A percentile compares a stretch with the other conserved stretches of the same genome.
These are phyloP conservation scores for Aspergillus asperescens DNA, from an alignment of 495 filamentous ascomycete species.

Conservation along the genomic window DNA sequence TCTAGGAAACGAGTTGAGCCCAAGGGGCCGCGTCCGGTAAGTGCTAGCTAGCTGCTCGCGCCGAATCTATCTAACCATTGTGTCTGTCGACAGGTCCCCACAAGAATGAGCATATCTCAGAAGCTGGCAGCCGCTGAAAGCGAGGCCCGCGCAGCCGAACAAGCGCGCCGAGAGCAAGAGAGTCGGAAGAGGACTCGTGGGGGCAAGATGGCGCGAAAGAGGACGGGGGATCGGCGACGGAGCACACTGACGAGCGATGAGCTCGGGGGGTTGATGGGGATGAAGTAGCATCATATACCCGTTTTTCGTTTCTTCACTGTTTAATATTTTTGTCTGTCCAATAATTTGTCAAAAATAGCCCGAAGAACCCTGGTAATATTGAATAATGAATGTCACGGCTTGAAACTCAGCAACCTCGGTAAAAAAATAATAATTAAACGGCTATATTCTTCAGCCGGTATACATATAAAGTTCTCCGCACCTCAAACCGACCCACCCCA, in stretches of 20 bases:
- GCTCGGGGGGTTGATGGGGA: constrained; percentile 56
- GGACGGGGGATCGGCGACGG: constrained; percentile 49
- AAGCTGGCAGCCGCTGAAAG: constrained; percentile 44
- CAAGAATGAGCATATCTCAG: constrained; percentile 34
- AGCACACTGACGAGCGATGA: constrained; percentile 72
- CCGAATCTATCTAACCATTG: background rate
- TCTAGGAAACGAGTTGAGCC: constrained; percentile 31
- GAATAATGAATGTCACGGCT: constrained; percentile 2
- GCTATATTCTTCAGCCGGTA: background rate
- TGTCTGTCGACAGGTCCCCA: constrained; percentile 19
- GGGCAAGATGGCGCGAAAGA: constrained; percentile 37
- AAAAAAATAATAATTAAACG: background rate
- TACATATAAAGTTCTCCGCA: background rate
- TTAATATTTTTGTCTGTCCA: constrained; percentile 9
- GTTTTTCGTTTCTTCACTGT: constrained; percentile 2
- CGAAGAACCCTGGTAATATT: background rate
- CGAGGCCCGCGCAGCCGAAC: constrained; percentile 41
- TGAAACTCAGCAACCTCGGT: constrained; percentile 2
- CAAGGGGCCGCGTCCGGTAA: constrained; percentile 33
- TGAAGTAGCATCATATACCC: constrained; percentile 21
- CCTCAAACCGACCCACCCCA: no score
- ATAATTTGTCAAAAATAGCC: background rate
- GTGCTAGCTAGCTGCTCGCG: constrained; percentile 8
- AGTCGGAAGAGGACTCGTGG: constrained; percentile 41
- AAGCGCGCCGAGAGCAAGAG: constrained; percentile 38